phyloP scores from a whole-genome alignment of 805 yeast species.

The Wickerhamiella hasegawae region DNA sequence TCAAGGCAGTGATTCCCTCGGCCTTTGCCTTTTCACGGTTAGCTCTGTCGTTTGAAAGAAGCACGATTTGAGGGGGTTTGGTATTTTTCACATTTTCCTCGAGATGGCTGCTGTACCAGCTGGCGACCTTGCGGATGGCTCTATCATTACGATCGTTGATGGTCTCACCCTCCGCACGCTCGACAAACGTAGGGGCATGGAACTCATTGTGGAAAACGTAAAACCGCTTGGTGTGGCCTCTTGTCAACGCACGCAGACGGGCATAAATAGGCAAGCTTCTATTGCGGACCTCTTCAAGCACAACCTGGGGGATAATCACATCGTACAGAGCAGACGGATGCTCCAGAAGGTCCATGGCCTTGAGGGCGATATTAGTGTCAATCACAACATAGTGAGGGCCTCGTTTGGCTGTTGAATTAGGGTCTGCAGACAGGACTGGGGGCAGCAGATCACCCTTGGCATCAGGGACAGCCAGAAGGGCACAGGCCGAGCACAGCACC shows the following conservation, averaged over 20 bases:
- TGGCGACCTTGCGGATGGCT: slow-evolving; percentile 61
- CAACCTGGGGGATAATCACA: slow-evolving; percentile 90
- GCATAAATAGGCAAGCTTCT: slow-evolving; percentile 77
- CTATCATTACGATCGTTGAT: slow-evolving; percentile 86
- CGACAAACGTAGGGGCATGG: slow-evolving; percentile 48
- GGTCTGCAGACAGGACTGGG: slow-evolving; percentile 48
- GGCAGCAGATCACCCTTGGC: slow-evolving; percentile 51
- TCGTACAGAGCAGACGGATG: slow-evolving; percentile 62
- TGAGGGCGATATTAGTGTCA: slow-evolving; percentile 78
- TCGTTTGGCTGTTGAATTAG: slow-evolving; percentile 30
- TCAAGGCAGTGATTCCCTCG: slow-evolving; percentile 38
- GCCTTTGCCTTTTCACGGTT: slow-evolving; percentile 41
- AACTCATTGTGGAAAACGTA: slow-evolving; percentile 91
- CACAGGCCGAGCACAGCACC: slow-evolving; percentile 48
- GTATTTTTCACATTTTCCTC: slow-evolving; percentile 15
- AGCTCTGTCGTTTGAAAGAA: slow-evolving; percentile 61
- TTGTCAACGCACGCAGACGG: slow-evolving; percentile 59
- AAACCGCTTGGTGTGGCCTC: slow-evolving; percentile 56
- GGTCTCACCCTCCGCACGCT: slow-evolving; percentile 47
- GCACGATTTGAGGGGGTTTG: slow-evolving; percentile 17
- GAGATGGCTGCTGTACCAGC: slow-evolving; percentile 61
- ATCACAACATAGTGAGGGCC: slow-evolving; percentile 69
- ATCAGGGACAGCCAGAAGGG: slow-evolving; percentile 28
- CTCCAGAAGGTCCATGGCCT: slow-evolving; percentile 82
- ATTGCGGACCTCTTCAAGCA: slow-evolving; percentile 81